Evolutionary conservation across 2,329 filamentous ascomycete species (phyloP).

Genomic region (Aspergillus amoenus): DNA sequence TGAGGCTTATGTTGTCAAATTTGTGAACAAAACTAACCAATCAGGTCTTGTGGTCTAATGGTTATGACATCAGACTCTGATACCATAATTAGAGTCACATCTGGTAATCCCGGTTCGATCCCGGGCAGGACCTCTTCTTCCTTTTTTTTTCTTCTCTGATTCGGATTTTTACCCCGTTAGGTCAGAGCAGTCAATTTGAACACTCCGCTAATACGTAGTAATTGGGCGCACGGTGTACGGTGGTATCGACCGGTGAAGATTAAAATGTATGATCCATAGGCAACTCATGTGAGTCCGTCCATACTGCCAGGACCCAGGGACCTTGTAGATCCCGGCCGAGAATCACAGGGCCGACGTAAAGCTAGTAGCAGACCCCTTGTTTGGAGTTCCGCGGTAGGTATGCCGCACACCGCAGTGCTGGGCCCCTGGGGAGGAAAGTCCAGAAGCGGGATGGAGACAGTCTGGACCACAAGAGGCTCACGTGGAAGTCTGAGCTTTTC

Average conservation of each 20-base stretch:
- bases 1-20: neutral
- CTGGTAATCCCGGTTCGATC: slow-evolving; percentile 15
- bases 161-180: neutral
- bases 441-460: neutral
- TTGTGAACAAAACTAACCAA: neutral
- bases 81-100: slow-evolving; percentile 4
- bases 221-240: no score
- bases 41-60: slow-evolving; percentile 14
- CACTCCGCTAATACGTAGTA: no score
- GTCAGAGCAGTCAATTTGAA: no score
- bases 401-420: neutral
- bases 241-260: no score
- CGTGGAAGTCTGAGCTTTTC: slow-evolving; percentile 16
- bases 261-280: neutral
- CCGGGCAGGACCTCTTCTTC: slow-evolving; percentile 10
- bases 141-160: neutral
- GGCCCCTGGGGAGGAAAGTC: neutral
- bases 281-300: neutral
- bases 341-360: neutral
- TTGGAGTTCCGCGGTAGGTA: neutral
- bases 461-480: slow-evolving; percentile 11
- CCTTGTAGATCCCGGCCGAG: neutral
- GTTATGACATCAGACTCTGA: slow-evolving; percentile 17
- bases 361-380: neutral
- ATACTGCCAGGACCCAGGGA: neutral